These are phyloP conservation scores for Paramecium bursaria DNA, from an alignment of 73 alveolate genomes.

Conservation along the genomic window DNA sequence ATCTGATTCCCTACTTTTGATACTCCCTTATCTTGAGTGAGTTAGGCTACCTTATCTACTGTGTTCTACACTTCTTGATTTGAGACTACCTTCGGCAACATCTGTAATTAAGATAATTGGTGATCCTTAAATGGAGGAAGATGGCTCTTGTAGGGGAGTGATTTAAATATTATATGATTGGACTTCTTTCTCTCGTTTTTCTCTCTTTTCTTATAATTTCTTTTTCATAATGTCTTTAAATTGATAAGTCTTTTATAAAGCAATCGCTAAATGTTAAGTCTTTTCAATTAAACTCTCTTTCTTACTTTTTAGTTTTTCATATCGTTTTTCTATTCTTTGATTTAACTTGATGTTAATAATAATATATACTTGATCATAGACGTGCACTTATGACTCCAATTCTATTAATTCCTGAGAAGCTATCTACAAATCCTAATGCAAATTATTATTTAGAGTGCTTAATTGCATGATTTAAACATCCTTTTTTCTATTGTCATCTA, in stretches of 20 bases:
- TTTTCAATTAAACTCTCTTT: constrained; percentile 14
- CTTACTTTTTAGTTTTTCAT: constrained; percentile 26
- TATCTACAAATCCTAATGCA: neutral
- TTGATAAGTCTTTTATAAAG: constrained; percentile 12
- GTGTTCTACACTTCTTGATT: neutral
- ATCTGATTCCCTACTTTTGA: too few species aligned
- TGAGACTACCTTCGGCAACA: neutral
- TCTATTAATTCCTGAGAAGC: constrained; percentile 11
- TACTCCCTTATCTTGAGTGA: constrained; percentile 2
- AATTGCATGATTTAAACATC: too few species aligned
- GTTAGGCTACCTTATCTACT: neutral
- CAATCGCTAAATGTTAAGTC: neutral
- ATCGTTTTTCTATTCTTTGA: neutral
- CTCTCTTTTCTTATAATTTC: constrained; percentile 21
- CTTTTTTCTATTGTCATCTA: neutral
- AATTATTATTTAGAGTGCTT: neutral
- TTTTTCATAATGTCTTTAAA: constrained; percentile 52
- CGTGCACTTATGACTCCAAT: neutral
- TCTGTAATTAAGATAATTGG: too few species aligned
- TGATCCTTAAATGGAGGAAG: neutral
- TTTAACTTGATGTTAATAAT: neutral
- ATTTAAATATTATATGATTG: too few species aligned
- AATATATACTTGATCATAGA: constrained; percentile 8
- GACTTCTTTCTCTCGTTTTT: neutral
- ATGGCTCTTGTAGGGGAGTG: too few species aligned